Conservation (phyloP, 768 basidiomycete genomes). For the Macrolepiota albuminosa region DNA sequence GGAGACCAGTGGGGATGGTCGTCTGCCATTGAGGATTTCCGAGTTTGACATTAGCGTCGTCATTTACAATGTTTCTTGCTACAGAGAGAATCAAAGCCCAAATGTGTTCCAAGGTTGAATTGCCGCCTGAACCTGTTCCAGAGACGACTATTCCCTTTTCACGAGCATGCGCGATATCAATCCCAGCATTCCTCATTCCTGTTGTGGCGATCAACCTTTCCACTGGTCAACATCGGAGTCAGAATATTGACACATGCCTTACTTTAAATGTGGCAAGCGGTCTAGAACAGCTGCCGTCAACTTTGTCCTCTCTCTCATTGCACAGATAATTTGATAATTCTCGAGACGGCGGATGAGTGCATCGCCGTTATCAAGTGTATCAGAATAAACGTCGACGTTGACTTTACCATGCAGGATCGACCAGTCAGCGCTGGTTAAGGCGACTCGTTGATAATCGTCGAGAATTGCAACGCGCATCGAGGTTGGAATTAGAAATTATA, state of each 20-base stretch:
- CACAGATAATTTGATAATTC: slow-evolving; percentile 52
- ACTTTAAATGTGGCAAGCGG: slow-evolving; percentile 53
- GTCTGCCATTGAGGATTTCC: slow-evolving; percentile 52
- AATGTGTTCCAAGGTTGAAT: slow-evolving; percentile 57
- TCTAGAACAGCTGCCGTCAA: slow-evolving; percentile 46
- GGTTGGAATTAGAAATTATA: neutral
- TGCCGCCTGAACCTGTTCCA: slow-evolving; percentile 39
- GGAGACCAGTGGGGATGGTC: slow-evolving; percentile 42
- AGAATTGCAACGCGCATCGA: slow-evolving; percentile 45
- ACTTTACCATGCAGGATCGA: slow-evolving; percentile 32
- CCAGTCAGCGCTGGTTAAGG: slow-evolving; percentile 53
- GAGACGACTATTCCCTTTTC: slow-evolving; percentile 46
- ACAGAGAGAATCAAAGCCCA: slow-evolving; percentile 58
- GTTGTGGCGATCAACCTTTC: slow-evolving; percentile 54
- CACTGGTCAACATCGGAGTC: neutral
- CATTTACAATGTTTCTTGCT: slow-evolving; percentile 41
- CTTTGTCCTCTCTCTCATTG: slow-evolving; percentile 66
- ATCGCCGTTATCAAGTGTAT: slow-evolving; percentile 50
- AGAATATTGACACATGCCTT: slow-evolving; percentile 1
- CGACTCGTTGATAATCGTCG: slow-evolving; percentile 56
- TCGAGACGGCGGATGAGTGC: slow-evolving; percentile 42
- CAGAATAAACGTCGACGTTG: slow-evolving; percentile 41
- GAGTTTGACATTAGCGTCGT: slow-evolving; percentile 42
- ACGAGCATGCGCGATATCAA: slow-evolving; percentile 44
- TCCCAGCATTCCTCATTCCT: slow-evolving; percentile 42